Evolutionary conservation across 768 basidiomycete genomes (phyloP), one percentile per base, ranked within the genome.

Genomic region (Pleurotus giganteus): DNA sequence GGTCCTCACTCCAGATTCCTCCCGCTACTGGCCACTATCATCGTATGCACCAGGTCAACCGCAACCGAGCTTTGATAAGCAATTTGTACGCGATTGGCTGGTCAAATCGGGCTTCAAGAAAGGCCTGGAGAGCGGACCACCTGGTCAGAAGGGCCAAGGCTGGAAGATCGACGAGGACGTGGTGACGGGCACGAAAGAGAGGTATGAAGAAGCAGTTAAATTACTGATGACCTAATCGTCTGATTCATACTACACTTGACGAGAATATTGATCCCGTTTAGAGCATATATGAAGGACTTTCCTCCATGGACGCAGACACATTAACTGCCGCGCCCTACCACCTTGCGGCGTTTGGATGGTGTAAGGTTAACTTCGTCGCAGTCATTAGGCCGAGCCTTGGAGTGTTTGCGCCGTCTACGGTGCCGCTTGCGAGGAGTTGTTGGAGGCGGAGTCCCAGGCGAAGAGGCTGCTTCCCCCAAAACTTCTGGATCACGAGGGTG

Each of bases 1-100:
- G 66, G 82, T 91, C n/a, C 81, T 99, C 51, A 98, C 97, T 0
- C 95, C 96, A 17, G 97, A 99, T 69, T 98, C 94, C 11, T 97
- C 94, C 15, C 83, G 96, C 28, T 99, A 98, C 74, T 98, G 97
- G 97, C 91, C 94, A 1, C 74, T 86, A 4, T 78, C 74, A 4
- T 79, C 74, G 2, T 98, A 97, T 71, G 70, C 72, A 27, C 76
- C 84, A 3, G 97, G 95, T 3, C 75, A 80, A 31, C 65, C 85
- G 0, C 96, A 97, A 70, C 83, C 88, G 17, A 93, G 92, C 65
- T 98, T 97, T 64, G 97, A 98, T 69, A 99, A 98, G 72, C 97
- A 99, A 71, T 98, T 89, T 64, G 73, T 98, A 54, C 77, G 97
- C 17, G 95, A 98, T 66, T 92, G 93, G 87, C 74, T 99, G 26